phyloP scores from a whole-genome alignment of 768 basidiomycete species.

The Sporobolomyces roseus region DNA sequence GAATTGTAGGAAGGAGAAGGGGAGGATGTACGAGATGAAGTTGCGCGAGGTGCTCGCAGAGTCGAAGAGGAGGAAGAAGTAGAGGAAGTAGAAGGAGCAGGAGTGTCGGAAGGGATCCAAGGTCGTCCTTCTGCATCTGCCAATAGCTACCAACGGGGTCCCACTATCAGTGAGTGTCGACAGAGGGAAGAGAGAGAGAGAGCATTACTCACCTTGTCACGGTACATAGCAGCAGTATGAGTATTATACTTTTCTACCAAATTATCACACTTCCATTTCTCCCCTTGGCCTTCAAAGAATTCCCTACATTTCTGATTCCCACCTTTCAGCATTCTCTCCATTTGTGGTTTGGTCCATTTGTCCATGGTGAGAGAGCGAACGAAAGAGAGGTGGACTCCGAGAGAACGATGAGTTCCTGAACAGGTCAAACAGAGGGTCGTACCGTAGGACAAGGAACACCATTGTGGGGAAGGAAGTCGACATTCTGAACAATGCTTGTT shows the following conservation, averaged over 20 bases:
- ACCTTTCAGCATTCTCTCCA: slow-evolving; percentile 74
- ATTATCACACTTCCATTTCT: slow-evolving; percentile 60
- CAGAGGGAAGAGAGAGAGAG: neutral
- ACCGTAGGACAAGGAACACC: slow-evolving; percentile 50
- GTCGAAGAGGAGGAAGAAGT: slow-evolving; percentile 58
- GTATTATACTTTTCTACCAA: slow-evolving; percentile 78
- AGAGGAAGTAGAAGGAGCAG: slow-evolving; percentile 51
- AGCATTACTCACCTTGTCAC: slow-evolving; percentile 67
- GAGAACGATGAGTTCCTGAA: slow-evolving; percentile 68
- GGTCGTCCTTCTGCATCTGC: slow-evolving; percentile 66
- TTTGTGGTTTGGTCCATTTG: slow-evolving; percentile 44
- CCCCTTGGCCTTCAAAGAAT: slow-evolving; percentile 71
- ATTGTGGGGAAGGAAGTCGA: slow-evolving; percentile 23
- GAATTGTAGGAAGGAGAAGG: too few relatives aligned
- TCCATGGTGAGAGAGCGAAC: slow-evolving; percentile 35
- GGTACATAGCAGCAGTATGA: slow-evolving; percentile 92
- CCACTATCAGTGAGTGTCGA: neutral
- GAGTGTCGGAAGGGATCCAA: slow-evolving; percentile 74
- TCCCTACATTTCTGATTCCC: slow-evolving; percentile 77
- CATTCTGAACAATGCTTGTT: slow-evolving; percentile 40
- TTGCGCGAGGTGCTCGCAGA: slow-evolving; percentile 43
- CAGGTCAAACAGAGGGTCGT: slow-evolving; percentile 81
- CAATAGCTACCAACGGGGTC: slow-evolving; percentile 59
- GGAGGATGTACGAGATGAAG: slow-evolving; percentile 4
- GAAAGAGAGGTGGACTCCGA: slow-evolving; percentile 77